Base-by-base conservation (phyloP, 148 eudicot genomes). In the Arbutus unedo region DNA sequence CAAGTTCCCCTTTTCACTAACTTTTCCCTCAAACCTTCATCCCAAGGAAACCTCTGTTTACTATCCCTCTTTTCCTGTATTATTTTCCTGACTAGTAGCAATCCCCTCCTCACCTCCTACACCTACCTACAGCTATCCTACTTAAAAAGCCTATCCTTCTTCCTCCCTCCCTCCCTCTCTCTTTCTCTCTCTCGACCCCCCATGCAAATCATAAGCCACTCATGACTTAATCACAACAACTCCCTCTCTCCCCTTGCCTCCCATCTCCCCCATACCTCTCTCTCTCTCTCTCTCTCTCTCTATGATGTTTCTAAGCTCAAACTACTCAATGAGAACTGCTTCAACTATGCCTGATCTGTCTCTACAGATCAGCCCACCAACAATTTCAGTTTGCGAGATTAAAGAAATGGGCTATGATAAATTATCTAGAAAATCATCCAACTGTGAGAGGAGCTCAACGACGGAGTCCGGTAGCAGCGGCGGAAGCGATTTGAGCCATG, bases 121-220 rank as follows among this genome's bases (percentile, higher is more conserved):
- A 25, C 44, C 44, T 25, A 11, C 44, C 43, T 56, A 15, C 4
- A 48, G 14, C 54, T 71, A 71, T 18, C 74, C 84, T 81, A 56
- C 77, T 53, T 43, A 53, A 74, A 80, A 87, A 81, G 83, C 82
- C 87, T 86, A 81, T 19, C 18, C 21, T 10, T 44, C 16, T 10
- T 44, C 16, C 23, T 23, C 71, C 38, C 16, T 2, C 48, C 16
- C 81, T 51, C 83, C 62, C 48, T 60, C 79, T 53, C 83, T 56
- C 62, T 59, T 21, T 59, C 64, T 59, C 66, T 59, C 23, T n/a
- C 21, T 19, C 6, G 8, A 51, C 80, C 31, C 49, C 68, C 84
- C 93, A 93, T 87, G 91, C 93, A 89, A 93, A 93, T 95, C 93
- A 95, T 92, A 86, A 85, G 87, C 53, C 83, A 95, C 97, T 95